Conservation (phyloP, 805 yeast genomes). For the Kazachstania kunashirensis region DNA sequence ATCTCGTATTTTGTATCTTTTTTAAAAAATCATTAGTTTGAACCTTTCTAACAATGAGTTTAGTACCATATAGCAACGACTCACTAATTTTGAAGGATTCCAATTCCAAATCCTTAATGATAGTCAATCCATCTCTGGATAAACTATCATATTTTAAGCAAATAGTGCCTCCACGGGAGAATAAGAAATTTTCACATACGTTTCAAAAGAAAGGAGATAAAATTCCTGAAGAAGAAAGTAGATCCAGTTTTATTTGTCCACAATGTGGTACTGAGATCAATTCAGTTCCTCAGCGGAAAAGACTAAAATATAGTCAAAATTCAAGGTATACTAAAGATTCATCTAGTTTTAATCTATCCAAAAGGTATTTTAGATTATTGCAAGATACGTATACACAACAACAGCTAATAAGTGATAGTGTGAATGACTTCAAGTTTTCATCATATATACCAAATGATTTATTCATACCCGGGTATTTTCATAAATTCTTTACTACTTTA, state of each 20-base stretch:
- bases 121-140: conserved; percentile 22
- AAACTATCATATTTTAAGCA: conserved; percentile 19
- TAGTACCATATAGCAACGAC: conserved; percentile 20
- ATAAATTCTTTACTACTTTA: conserved; percentile 55
- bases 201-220: not conserved
- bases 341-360: conserved; percentile 10
- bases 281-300: not conserved
- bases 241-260: conserved; percentile 23
- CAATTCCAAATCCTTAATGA: conserved; percentile 21
- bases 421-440: not conserved
- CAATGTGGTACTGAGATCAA: conserved; percentile 25
- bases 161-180: conserved; percentile 4
- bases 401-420: not conserved
- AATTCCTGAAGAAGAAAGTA: not conserved
- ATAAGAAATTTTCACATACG: not conserved
- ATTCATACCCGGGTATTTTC: conserved; percentile 76
- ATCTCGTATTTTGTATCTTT: not conserved
- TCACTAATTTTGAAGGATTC: conserved; percentile 25
- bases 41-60: conserved; percentile 14
- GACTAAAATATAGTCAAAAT: not conserved
- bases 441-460: conserved; percentile 40
- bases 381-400: conserved; percentile 10
- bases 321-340: not conserved
- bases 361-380: conserved; percentile 15
- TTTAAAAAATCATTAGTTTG: not conserved